Conservation (phyloP, 2,329 filamentous ascomycete species). For the Cladosporium velox region DNA sequence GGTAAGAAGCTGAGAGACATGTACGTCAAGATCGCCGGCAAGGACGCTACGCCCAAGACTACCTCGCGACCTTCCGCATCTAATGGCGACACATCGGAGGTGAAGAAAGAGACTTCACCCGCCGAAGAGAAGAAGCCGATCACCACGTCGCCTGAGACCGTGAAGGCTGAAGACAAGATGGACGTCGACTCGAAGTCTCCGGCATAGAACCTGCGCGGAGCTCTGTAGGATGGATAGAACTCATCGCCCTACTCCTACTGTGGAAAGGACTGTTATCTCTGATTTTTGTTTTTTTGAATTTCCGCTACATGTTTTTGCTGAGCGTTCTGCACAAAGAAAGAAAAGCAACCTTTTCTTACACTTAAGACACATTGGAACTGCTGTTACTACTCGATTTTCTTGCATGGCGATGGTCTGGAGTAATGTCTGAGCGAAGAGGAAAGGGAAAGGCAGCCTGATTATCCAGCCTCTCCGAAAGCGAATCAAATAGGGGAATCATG, state of each 20-base stretch:
- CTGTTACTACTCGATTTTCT: neutral
- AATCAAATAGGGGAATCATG: neutral
- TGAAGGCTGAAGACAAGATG: constrained; percentile 18
- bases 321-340: constrained; percentile 12
- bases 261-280: neutral
- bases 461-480: neutral
- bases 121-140: constrained; percentile 9
- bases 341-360: constrained; percentile 7
- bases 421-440: constrained; percentile 3
- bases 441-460: neutral
- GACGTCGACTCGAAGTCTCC: constrained; percentile 17
- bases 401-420: constrained; percentile 1
- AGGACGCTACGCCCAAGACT: constrained; percentile 7
- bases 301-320: neutral
- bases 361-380: neutral
- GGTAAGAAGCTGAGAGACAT: constrained; percentile 40
- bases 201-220: neutral
- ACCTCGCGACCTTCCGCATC: constrained; percentile 2
- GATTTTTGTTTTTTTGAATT: neutral
- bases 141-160: neutral
- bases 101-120: constrained; percentile 16
- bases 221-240: neutral
- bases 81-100: neutral
- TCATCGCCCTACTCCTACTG: neutral
- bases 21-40: constrained; percentile 38